A percentile compares a stretch with the other conserved stretches of the same genome.
These are phyloP conservation scores for Mycena vulgaris DNA, from an alignment of 768 basidiomycete genomes.

Conservation along the genomic window DNA sequence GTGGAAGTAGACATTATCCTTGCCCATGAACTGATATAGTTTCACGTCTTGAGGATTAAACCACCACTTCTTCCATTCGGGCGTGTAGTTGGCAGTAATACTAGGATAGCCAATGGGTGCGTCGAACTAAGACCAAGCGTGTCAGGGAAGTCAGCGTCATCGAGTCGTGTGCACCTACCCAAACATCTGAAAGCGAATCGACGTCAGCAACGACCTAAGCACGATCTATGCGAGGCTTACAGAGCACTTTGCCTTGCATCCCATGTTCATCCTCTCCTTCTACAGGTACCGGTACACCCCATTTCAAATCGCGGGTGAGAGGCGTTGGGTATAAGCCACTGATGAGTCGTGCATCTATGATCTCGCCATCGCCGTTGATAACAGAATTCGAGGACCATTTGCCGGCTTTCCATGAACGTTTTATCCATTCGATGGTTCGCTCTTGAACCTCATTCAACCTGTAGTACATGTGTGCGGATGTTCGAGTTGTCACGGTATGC, in stretches of 20 bases:
- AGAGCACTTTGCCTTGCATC: conserved; percentile 96
- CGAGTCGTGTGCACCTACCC: conserved; percentile 70
- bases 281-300: conserved; percentile 95
- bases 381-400: conserved; percentile 96
- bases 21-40: conserved; percentile 99
- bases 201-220: conserved; percentile 14
- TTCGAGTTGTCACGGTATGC: conserved; percentile 82
- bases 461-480: conserved; percentile 93
- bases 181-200: conserved; percentile 76
- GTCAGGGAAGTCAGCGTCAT: not conserved
- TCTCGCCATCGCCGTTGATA: conserved; percentile 88
- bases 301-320: conserved; percentile 92
- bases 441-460: conserved; percentile 88
- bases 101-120: conserved; percentile 89
- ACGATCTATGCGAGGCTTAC: conserved; percentile 63
- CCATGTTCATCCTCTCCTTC: conserved; percentile 83
- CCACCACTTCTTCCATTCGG: conserved; percentile 99
- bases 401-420: conserved; percentile 81
- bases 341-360: conserved; percentile 92
- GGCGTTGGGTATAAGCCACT: conserved; percentile 90
- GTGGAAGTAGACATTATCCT: conserved; percentile 99
- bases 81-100: conserved; percentile 95
- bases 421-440: conserved; percentile 90
- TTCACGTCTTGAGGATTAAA: conserved; percentile 90
- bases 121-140: conserved; percentile 16